Evolutionary conservation across 129 eudicot species (phyloP).

Genomic region (Rutidosis leptorrhynchoides): DNA sequence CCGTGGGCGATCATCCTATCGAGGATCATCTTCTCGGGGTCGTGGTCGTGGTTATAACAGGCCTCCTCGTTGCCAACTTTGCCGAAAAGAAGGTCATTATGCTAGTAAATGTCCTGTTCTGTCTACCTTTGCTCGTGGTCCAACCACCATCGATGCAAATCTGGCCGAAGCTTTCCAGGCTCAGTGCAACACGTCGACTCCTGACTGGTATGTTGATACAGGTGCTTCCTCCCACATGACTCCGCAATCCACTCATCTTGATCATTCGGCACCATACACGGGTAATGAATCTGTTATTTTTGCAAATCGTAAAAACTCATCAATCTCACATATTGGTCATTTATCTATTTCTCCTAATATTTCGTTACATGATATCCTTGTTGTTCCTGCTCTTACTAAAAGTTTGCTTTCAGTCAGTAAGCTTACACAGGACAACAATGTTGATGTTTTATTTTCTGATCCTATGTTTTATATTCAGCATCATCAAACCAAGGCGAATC

Average conservation of each 20-base stretch:
- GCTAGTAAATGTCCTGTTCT: too few species aligned
- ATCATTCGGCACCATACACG: too few species aligned
- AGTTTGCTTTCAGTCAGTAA: not conserved
- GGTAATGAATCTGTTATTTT: not conserved
- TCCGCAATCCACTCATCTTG: too few species aligned
- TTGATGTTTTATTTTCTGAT: not conserved
- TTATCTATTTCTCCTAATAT: not conserved
- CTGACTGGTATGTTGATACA: too few species aligned
- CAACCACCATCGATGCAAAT: not conserved
- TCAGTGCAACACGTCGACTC: too few species aligned
- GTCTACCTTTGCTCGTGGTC: not conserved
- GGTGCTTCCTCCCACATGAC: too few species aligned
- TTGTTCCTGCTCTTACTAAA: not conserved
- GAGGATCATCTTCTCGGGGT: too few species aligned
- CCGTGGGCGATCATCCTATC: too few species aligned
- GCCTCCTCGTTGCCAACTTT: not conserved
- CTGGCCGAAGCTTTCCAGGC: not conserved
- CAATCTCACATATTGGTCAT: not conserved
- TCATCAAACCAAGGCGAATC: not conserved
- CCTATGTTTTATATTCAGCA: not conserved
- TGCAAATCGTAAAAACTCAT: not conserved
- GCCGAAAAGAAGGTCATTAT: not conserved
- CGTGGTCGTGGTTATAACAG: slow-evolving; percentile 4
- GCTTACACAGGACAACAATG: not conserved
- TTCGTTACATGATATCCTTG: too few species aligned